Conservation (phyloP, 2,329 filamentous ascomycete genomes). For the Lachnellula occidentalis region DNA sequence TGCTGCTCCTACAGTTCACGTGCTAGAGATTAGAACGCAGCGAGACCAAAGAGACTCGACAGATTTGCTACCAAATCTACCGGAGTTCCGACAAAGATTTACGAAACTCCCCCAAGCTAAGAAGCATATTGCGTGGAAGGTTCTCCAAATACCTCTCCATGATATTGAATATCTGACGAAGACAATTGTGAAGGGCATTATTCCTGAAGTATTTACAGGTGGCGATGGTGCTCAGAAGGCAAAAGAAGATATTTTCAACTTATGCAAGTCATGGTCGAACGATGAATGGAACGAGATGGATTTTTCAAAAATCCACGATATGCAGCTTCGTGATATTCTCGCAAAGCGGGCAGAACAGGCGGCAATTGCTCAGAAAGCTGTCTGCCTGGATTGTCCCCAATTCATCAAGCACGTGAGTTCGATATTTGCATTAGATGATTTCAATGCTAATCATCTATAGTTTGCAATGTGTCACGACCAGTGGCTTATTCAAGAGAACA, state of each 20-base stretch:
- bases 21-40: slow-evolving; percentile 69
- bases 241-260: slow-evolving; percentile 60
- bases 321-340: slow-evolving; percentile 74
- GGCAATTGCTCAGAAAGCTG: slow-evolving; percentile 55
- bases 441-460: slow-evolving; percentile 37
- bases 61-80: slow-evolving; percentile 82
- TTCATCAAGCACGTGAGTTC: slow-evolving; percentile 79
- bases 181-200: slow-evolving; percentile 53
- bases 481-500: slow-evolving; percentile 93
- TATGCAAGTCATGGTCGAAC: slow-evolving; percentile 70
- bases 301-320: slow-evolving; percentile 73
- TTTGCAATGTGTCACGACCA: slow-evolving; percentile 96
- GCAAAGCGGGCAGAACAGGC: slow-evolving; percentile 64
- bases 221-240: slow-evolving; percentile 48
- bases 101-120: slow-evolving; percentile 61
- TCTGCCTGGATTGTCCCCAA: slow-evolving; percentile 64
- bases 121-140: slow-evolving; percentile 63
- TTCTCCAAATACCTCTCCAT: slow-evolving; percentile 62
- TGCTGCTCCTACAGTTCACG: slow-evolving; percentile 61
- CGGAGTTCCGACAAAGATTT: slow-evolving; percentile 62
- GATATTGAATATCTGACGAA: slow-evolving; percentile 83
- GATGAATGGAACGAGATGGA: slow-evolving; percentile 80
- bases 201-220: slow-evolving; percentile 53
- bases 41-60: slow-evolving; percentile 67
- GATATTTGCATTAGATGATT: neutral